These are phyloP conservation scores for Septoria petroselini DNA, from an alignment of 2,329 filamentous ascomycete species.

Conservation along the genomic window DNA sequence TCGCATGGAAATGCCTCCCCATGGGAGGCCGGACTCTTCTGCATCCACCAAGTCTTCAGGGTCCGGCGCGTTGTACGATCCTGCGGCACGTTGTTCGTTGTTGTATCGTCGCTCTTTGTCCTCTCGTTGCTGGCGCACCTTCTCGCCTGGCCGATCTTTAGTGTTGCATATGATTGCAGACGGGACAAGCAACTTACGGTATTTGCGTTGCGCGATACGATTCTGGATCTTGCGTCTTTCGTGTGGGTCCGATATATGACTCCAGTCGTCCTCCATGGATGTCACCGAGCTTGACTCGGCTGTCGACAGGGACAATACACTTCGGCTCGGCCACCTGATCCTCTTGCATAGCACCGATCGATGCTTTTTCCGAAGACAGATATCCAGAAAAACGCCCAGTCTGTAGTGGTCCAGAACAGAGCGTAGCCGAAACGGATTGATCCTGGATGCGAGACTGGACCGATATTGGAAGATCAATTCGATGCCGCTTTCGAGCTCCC, in stretches of 20 bases:
- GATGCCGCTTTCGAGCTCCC: not conserved
- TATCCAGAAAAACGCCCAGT: not conserved
- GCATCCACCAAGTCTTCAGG: constrained; percentile 55
- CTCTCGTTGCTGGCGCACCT: constrained; percentile 65
- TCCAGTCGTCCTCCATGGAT: constrained; percentile 61
- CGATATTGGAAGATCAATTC: not conserved
- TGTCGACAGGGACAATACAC: constrained; percentile 23
- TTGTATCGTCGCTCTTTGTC: constrained; percentile 60
- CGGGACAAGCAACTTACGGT: constrained; percentile 56
- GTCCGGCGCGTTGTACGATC: constrained; percentile 61
- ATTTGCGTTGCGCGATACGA: constrained; percentile 71
- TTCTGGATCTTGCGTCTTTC: constrained; percentile 74
- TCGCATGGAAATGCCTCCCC: constrained; percentile 66
- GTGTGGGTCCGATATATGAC: constrained; percentile 64
- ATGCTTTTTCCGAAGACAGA: not conserved
- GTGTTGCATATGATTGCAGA: not conserved
- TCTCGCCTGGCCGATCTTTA: constrained; percentile 57
- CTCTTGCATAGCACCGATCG: constrained; percentile 11
- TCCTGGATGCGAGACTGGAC: no score
- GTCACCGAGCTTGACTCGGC: constrained; percentile 20
- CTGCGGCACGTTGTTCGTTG: constrained; percentile 62
- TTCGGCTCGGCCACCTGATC: constrained; percentile 9
- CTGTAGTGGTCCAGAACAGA: not conserved
- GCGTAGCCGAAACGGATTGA: no score
- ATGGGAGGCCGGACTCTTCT: constrained; percentile 64